Percentiles rank a stretch among this genome's conserved stretches.
Conservation (phyloP, 2,329 filamentous ascomycete species). For the Xylariaceae sp. region DNA sequence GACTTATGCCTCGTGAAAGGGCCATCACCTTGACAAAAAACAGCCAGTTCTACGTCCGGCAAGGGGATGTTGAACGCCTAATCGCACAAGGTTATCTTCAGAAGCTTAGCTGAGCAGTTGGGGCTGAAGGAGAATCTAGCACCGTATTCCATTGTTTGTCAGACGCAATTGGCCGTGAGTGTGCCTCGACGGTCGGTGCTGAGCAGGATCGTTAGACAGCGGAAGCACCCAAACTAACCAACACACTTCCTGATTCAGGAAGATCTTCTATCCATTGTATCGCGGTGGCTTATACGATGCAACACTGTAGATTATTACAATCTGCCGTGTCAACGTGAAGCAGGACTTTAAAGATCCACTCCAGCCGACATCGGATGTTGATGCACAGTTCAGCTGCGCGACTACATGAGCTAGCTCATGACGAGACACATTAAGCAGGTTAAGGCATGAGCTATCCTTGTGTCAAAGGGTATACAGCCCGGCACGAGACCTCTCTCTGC, state of each 20-base stretch:
- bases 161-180: not conserved
- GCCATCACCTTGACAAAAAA: conserved; percentile 97
- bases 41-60: conserved; percentile 95
- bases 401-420: not conserved
- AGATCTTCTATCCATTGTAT: not conserved
- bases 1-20: conserved; percentile 54
- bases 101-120: conserved; percentile 74
- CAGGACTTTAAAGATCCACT: not conserved
- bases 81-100: conserved; percentile 96
- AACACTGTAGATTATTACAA: not conserved
- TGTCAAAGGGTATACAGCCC: not conserved
- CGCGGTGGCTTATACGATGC: not conserved
- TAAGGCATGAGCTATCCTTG: not conserved
- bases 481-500: conserved; percentile 4
- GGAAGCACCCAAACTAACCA: not conserved
- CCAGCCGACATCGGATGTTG: conserved; percentile 16
- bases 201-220: not conserved
- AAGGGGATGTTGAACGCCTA: conserved; percentile 92
- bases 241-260: not conserved
- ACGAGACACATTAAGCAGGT: conserved; percentile 5
- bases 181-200: not conserved
- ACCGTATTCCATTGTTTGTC: not conserved
- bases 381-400: conserved; percentile 4
- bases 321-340: not conserved
- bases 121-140: not conserved